These are phyloP conservation scores for Malus domestica DNA, from an alignment of 306 rosid species.

Conservation along the genomic window ASM211411v1 NC_041798.1:26480501-26481000, in stretches of 20 bases:
- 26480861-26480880: not conserved
- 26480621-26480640: not conserved
- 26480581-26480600: not conserved
- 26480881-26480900: not conserved
- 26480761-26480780: not conserved
- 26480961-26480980: not conserved
- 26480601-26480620: not conserved
- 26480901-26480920: not conserved
- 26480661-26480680: not conserved
- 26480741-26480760: not conserved
- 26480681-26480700: not conserved
- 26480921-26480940: not conserved
- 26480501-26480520: not conserved
- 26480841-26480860: not conserved
- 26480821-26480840: not conserved
- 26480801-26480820: not conserved
- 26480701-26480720: not conserved
- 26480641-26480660: not conserved
- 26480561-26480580: not conserved
- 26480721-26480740: not conserved
- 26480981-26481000: not conserved
- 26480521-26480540: too few species aligned
- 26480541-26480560: not conserved
- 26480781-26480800: not conserved
- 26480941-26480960: not conserved